Evolutionary conservation across 2,329 filamentous ascomycete species (phyloP).

Genomic region (Stachybotrys echinatus): DNA sequence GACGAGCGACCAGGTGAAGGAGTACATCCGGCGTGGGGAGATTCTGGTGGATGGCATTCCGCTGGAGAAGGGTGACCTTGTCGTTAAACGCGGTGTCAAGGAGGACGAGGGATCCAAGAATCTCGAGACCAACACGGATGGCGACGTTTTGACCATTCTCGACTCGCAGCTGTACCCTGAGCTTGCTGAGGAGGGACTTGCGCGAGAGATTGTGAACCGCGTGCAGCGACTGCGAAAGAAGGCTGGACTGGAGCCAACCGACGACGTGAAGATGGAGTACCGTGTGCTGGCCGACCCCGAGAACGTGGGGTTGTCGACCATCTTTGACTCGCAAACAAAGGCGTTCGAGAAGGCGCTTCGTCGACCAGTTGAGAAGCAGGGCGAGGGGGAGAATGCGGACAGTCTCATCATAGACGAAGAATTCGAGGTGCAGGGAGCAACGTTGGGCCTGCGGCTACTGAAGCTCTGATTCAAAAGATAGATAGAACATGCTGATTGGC

Average conservation of each 20-base stretch:
- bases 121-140: conserved; percentile 82
- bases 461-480: conserved; percentile 50
- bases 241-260: conserved; percentile 82
- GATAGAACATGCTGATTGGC: background rate
- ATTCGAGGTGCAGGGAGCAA: conserved; percentile 80
- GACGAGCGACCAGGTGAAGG: conserved; percentile 73
- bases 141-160: conserved; percentile 87
- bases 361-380: conserved; percentile 59
- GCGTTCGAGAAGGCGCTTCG: conserved; percentile 74
- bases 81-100: conserved; percentile 69
- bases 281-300: conserved; percentile 74
- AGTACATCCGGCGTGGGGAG: conserved; percentile 66
- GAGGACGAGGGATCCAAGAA: conserved; percentile 66
- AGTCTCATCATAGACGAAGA: conserved; percentile 72
- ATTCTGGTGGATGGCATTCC: conserved; percentile 83
- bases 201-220: conserved; percentile 86
- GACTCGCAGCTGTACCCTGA: conserved; percentile 78
- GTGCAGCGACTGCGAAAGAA: conserved; percentile 93
- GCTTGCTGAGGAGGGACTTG: conserved; percentile 81
- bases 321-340: conserved; percentile 62
- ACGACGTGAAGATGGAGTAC: conserved; percentile 96
- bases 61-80: conserved; percentile 75
- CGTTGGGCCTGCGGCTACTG: conserved; percentile 69
- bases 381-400: conserved; percentile 14
- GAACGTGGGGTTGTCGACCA: conserved; percentile 63